Evolutionary conservation across 2,329 filamentous ascomycete genomes (phyloP), one percentile per base, ranked within the genome.

Genomic region (Cladophialophora carrionii): DNA sequence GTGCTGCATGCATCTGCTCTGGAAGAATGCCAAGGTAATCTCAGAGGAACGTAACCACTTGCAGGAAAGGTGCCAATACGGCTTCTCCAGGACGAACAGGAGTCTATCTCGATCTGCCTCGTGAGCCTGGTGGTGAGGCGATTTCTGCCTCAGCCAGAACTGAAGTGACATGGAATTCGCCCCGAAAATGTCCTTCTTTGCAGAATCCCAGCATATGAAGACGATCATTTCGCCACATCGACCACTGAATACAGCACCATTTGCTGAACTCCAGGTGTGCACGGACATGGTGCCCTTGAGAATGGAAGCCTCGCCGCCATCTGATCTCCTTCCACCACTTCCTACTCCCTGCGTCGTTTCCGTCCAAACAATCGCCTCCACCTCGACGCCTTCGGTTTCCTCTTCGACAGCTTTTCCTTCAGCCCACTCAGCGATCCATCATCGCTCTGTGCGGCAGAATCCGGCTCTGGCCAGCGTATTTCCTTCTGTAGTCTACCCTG

Each of bases 311-410:
- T 34, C 9, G 48, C 48, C 22, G 22, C 22, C 14, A 4, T 49
- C 14, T 20, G 20, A 51, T 51, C 20, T 24, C 24, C 22, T n/a
- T 24, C 46, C 46, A 22, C n/a, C 12, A 24, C 17, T 9, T 26
- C 12, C 41, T 8, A 31, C 32, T 60, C 52, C 31, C 29, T 60
- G 43, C 29, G 29, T n/a, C 46, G 29, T 20, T 31, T 26, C 31
- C 57, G 57, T 17, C 57, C 14, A 26, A 60, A 60, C 26, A 60
- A 48, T 51, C 57, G 57, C 46, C 48, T 60, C 57, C 57, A 60
- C 26, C 46, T 51, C 57, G 57, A 60, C 48, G 37, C 57, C 48
- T 52, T 60, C 29, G 48, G 57, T 29, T 52, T 54, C 29, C 52
- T 31, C n/a, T 54, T 41, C 26, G 31, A 46, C 31, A 34, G 12